Base-by-base conservation (phyloP, 331 rosid species). In the Rhamnella rubrinervis region DNA sequence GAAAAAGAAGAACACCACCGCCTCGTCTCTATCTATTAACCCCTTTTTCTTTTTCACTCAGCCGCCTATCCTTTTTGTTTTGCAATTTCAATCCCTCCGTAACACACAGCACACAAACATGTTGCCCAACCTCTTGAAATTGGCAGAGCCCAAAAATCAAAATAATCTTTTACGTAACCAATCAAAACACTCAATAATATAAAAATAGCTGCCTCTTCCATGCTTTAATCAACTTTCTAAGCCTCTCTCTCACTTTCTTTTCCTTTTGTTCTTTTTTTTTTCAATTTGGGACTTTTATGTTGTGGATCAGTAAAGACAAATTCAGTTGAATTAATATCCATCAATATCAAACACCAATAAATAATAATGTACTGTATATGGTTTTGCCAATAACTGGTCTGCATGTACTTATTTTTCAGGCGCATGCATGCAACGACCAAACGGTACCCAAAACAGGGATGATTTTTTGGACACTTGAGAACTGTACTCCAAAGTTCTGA, bases 251-350 rank as follows among this genome's bases (percentile, higher is more conserved):
- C 35, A 3, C 35, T 31, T 31, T 31, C 35, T 31, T 31, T 31
- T 31, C 35, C 35, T 1, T 17, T 28, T 5, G 3, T 44, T 63
- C 41, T 41, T 41, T 40, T 2, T 44, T 40, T 64, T 40, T 64
- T 64, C 56, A 63, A n/a, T 40, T 63, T 41, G 51, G 67, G 37
- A 14, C 67, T 28, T 63, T 31, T 31, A 31, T 31, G 6, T 31
- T 4, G 35, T 31, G 0, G 23, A 58, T 31, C 0, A 13, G 31
- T 18, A 67, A 38, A 20, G 62, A 67, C 72, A 55, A 67, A 67
- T 50, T 38, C 5, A 53, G 63, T 55, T 67, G 38, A 67, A 67
- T 55, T 67, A 31, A 35, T 55, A 31, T 23, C 72, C n/a, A 55
- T 39, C 39, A 15, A 49, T 13, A 3, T 53, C 26, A 1, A 1